Evolutionary conservation across 139 green algal genomes (phyloP), one percentile per base, ranked within the genome.

Genomic region (Picochlorum sp.): DNA sequence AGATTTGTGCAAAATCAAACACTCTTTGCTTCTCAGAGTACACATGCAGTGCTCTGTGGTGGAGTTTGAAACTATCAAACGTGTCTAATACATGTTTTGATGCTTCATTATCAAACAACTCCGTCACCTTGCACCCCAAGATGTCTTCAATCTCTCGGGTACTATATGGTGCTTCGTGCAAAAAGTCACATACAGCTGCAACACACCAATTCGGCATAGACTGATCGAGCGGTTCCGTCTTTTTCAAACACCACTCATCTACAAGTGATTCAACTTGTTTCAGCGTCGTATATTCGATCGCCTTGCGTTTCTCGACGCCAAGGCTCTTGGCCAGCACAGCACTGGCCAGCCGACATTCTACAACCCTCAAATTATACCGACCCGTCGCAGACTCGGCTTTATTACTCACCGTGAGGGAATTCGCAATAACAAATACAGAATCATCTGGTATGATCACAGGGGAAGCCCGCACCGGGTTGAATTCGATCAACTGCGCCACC

Each of bases 361-460:
- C 88, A 38, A 97, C 90, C 3, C 93, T 80, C 71, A 96, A 70
- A 82, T 98, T 98, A 83, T 97, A 98, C 26, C 82, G 66, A 49
- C 50, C 57, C 15, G 68, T 78, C 6, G 90, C 91, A 1, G 79
- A 88, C 78, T 93, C 86, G 0, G 89, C 89, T 81, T 98, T 98
- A 69, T 95, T 91, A 61, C 79, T 91, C 15, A 92, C 82, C 2
- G 88, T 80, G 45, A 97, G 73, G 2, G 86, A 95, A 82, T 98
- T 95, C 54, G 83, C 89, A 31, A 98, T 85, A 5, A 98, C 84
- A 84, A 98, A 98, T 9, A 69, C 81, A n/a, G 77, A 83, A 16
- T 77, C 82, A 8, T 76, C 31, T 0, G 92, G 92, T 34, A 98
- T 77, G 3, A 73, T 45, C 30, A 98, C 91, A 55, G 94, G 84